Conservation (phyloP, 768 basidiomycete species). For the Phlegmacium glaucopus region DNA sequence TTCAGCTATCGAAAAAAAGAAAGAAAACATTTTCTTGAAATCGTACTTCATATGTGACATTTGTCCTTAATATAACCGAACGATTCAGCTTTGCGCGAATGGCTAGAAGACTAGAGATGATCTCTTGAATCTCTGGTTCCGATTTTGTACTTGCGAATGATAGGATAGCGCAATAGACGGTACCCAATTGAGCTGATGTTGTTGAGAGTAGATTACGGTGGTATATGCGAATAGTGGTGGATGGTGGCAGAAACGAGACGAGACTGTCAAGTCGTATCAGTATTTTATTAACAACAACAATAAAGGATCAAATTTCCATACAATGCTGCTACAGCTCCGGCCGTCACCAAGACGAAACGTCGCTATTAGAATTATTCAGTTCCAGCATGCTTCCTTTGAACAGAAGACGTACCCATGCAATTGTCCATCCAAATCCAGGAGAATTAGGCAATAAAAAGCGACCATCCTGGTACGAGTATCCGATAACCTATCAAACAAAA, state of each 20-base stretch:
- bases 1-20: background rate
- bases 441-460: constrained; percentile 45
- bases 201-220: constrained; percentile 70
- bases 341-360: constrained; percentile 66
- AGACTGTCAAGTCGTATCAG: constrained; percentile 47
- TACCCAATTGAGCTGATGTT: constrained; percentile 62
- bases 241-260: constrained; percentile 72
- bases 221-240: constrained; percentile 70
- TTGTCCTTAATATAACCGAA: constrained; percentile 50
- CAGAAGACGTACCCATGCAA: constrained; percentile 60
- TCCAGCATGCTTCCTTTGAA: background rate
- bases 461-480: constrained; percentile 69
- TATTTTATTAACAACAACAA: no score
- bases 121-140: constrained; percentile 48
- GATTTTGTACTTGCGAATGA: constrained; percentile 62
- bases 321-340: constrained; percentile 79
- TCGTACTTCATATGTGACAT: constrained; percentile 65
- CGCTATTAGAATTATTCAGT: constrained; percentile 32
- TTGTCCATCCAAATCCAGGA: constrained; percentile 56
- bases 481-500: constrained; percentile 47
- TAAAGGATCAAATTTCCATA: constrained; percentile 25
- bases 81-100: constrained; percentile 71
- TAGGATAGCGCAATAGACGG: constrained; percentile 72
- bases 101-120: constrained; percentile 66
- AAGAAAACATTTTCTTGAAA: background rate